Percentiles rank a stretch among this genome's conserved stretches.
Conservation (phyloP, 164 flowering plant species). For the grape (Vitis vinifera) region DNA sequence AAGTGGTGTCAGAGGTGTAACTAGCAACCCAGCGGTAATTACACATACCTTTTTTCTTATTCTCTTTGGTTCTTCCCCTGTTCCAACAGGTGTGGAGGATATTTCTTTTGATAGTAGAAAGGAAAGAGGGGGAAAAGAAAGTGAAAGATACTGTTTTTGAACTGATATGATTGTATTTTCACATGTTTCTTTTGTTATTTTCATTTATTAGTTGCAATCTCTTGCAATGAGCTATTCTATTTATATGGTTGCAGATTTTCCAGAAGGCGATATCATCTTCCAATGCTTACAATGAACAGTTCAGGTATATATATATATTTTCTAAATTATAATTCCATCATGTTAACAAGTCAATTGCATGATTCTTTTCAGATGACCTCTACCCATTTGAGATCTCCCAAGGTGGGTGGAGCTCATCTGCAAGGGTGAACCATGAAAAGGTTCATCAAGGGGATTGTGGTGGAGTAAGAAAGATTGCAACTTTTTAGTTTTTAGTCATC, state of each 20-base stretch:
- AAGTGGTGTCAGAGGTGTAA: conserved; percentile 94
- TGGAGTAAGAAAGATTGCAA: no score
- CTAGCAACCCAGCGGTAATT: conserved; percentile 96
- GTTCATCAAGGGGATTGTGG: no score
- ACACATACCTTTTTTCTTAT: neutral
- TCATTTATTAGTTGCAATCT: neutral
- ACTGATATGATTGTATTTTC: neutral
- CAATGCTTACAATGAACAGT: conserved; percentile 90
- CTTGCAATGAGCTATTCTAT: neutral
- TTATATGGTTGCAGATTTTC: conserved; percentile 71
- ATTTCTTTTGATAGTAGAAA: neutral
- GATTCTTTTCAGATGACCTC: no score
- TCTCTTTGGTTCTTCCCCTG: neutral
- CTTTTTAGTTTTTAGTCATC: no score
- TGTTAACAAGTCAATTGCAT: neutral
- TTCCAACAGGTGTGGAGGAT: neutral
- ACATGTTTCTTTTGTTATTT: neutral
- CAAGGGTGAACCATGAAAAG: no score
- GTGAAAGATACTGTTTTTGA: neutral
- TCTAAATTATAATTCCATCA: neutral
- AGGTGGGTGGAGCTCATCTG: no score
- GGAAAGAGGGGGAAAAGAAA: neutral
- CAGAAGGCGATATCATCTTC: conserved; percentile 98
- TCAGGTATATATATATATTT: conserved; percentile 47
- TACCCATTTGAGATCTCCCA: no score